Percentiles rank a stretch among this genome's conserved stretches.
phyloP scores from a whole-genome alignment of 2,329 filamentous ascomycete species.

The Saccharata proteae region DNA sequence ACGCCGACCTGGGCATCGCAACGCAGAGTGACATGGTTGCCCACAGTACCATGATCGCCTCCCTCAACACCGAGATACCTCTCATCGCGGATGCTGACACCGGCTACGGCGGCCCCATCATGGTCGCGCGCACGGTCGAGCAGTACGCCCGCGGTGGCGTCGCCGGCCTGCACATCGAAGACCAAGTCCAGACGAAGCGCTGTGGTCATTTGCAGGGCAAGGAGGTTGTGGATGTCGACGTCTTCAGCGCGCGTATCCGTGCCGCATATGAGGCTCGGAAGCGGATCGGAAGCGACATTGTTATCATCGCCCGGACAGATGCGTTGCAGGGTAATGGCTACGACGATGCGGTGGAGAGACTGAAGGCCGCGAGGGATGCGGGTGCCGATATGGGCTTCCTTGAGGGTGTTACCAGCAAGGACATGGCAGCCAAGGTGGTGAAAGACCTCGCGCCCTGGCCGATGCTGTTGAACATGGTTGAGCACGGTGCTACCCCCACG shows the following conservation, averaged over 20 bases:
- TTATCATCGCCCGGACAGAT: slow-evolving; percentile 34
- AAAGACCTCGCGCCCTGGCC: slow-evolving; percentile 27
- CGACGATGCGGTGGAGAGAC: slow-evolving; percentile 26
- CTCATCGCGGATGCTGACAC: slow-evolving; percentile 10
- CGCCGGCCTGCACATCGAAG: slow-evolving; percentile 23
- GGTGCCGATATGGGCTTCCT: slow-evolving; percentile 32
- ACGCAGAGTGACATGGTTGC: slow-evolving; percentile 50
- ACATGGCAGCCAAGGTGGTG: slow-evolving; percentile 24
- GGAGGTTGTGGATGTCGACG: slow-evolving; percentile 20
- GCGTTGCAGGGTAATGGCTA: slow-evolving; percentile 23
- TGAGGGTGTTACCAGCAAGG: slow-evolving; percentile 27
- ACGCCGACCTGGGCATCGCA: slow-evolving; percentile 51
- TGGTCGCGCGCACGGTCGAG: slow-evolving; percentile 11
- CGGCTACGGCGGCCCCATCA: slow-evolving; percentile 10
- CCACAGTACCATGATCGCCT: slow-evolving; percentile 54
- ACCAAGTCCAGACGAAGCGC: slow-evolving; percentile 26
- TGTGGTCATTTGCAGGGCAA: slow-evolving; percentile 29
- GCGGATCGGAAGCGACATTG: slow-evolving; percentile 26
- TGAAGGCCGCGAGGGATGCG: slow-evolving; percentile 27
- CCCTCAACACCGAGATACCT: slow-evolving; percentile 35
- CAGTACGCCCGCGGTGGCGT: slow-evolving; percentile 19
- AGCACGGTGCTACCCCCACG: slow-evolving; percentile 40
- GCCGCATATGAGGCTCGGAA: slow-evolving; percentile 22
- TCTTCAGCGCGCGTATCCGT: slow-evolving; percentile 19
- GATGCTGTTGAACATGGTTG: slow-evolving; percentile 33